phyloP scores from a whole-genome alignment of 2,329 filamentous ascomycete species.

The Fusarium heterosporum region DNA sequence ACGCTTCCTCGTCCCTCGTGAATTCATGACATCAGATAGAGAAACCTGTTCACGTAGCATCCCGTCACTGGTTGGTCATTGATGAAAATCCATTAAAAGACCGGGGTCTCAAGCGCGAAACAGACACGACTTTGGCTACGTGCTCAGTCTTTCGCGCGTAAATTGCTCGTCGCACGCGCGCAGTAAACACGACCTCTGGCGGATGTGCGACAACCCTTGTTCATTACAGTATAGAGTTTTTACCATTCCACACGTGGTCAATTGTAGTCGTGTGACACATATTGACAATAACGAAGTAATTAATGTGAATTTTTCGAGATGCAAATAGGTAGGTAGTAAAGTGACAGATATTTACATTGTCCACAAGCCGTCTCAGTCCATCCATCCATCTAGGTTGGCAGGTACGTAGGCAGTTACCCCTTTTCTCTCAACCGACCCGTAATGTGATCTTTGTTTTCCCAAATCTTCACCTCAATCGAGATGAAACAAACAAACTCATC shows the following conservation, averaged over 20 bases:
- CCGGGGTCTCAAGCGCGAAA: constrained; percentile 37
- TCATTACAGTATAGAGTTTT: constrained; percentile 1
- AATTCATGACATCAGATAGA: constrained; percentile 37
- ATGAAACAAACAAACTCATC: constrained; percentile 30
- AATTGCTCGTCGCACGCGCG: constrained; percentile 44
- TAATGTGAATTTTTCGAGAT: neutral
- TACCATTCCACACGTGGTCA: neutral
- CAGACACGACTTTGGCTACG: constrained; percentile 34
- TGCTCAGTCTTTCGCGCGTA: constrained; percentile 43
- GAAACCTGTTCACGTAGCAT: neutral
- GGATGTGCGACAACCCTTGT: constrained; percentile 13
- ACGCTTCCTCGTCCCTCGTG: constrained; percentile 28
- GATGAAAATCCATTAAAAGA: constrained; percentile 12
- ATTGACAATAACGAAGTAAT: neutral
- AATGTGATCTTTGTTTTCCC: constrained; percentile 27
- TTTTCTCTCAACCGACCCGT: constrained; percentile 33
- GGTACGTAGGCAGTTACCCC: constrained; percentile 17
- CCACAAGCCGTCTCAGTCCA: constrained; percentile 29
- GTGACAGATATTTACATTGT: constrained; percentile 35
- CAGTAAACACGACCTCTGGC: constrained; percentile 10
- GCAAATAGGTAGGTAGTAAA: constrained; percentile 23
- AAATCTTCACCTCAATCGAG: constrained; percentile 32
- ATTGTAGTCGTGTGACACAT: constrained; percentile 11
- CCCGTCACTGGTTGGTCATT: constrained; percentile 39
- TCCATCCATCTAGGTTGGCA: constrained; percentile 24